phyloP scores from a whole-genome alignment of 495 filamentous ascomycete genomes.

The Cetradonia linearis region DNA sequence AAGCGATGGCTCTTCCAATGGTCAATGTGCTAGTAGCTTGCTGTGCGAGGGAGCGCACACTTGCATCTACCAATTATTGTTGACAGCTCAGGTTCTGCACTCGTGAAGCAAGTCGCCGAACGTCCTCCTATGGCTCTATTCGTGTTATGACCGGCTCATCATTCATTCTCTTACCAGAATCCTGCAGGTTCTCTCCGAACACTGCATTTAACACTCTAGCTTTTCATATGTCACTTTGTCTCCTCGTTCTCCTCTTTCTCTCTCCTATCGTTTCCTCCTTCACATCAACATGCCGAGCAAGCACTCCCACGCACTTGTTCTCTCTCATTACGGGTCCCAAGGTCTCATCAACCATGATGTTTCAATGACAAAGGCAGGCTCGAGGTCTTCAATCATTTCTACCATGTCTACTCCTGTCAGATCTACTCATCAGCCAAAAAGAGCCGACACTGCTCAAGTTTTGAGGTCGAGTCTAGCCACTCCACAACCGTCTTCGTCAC shows the following conservation, averaged over 20 bases:
- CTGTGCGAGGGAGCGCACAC: neutral
- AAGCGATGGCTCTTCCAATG: neutral
- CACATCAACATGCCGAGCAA: constrained; percentile 22
- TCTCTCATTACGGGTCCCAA: constrained; percentile 21
- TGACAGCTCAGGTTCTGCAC: neutral
- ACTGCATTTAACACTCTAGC: neutral
- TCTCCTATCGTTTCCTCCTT: neutral
- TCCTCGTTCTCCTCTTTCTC: neutral
- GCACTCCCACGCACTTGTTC: constrained; percentile 24
- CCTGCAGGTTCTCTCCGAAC: neutral
- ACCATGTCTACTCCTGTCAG: neutral
- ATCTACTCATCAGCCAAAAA: neutral
- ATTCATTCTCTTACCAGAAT: neutral
- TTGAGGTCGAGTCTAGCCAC: neutral
- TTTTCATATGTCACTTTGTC: neutral
- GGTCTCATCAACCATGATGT: constrained; percentile 16
- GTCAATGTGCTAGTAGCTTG: neutral
- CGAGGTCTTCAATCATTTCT: neutral
- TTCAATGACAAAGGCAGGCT: neutral
- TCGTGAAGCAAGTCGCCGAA: constrained; percentile 3
- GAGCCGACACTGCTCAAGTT: neutral
- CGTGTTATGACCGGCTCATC: neutral
- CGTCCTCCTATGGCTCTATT: neutral
- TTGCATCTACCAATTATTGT: neutral
- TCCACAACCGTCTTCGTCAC: neutral